Evolutionary conservation across 257 asterid genomes (phyloP), one percentile per base, ranked within the genome.

Genomic region (Vinca minor): DNA sequence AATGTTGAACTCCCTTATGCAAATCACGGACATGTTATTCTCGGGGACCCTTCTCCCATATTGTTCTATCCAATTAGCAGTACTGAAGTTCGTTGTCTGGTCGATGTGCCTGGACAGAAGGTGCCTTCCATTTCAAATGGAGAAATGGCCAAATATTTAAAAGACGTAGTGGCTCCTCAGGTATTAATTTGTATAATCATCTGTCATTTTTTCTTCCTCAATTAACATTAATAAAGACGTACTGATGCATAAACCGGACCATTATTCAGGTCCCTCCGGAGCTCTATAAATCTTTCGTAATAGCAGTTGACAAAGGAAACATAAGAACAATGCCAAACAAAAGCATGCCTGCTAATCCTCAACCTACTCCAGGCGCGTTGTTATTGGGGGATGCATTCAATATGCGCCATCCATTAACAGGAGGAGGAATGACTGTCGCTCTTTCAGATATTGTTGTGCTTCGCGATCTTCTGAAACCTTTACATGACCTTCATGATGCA

Each of bases 351-450:
- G 82, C 82, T 56, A 66, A 57, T 36, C 82, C 79, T 52, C 78
- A 67, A 23, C 76, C 76, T 36, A 77, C 78, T 3, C 76, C 79
- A 0, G 79, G 82, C 5, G 82, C 79, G 5, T 59, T 77, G 38
- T 49, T 77, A 12, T 20, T 77, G 26, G 82, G 82, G 28, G 82
- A 77, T 28, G 82, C 82, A 17, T 74, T 77, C 72, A 77, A 77
- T 67, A 74, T 77, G 79, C 70, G 82, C 26, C 79, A 77, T 25
- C 79, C 82, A 62, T 53, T 74, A 58, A 77, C 82, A 0, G 82
- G 82, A 25, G 82, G 79, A 21, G 82, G 82, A 71, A 77, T 77
- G 82, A 77, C 79, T 14, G 82, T 77, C 23, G 79, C 76, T 50
- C 64, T 77, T n/a, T 67, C 74, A 15, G 82, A 77, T 36, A 53